Conservation (phyloP, 2,329 filamentous ascomycete species). For the Aspergillus niger region DNA sequence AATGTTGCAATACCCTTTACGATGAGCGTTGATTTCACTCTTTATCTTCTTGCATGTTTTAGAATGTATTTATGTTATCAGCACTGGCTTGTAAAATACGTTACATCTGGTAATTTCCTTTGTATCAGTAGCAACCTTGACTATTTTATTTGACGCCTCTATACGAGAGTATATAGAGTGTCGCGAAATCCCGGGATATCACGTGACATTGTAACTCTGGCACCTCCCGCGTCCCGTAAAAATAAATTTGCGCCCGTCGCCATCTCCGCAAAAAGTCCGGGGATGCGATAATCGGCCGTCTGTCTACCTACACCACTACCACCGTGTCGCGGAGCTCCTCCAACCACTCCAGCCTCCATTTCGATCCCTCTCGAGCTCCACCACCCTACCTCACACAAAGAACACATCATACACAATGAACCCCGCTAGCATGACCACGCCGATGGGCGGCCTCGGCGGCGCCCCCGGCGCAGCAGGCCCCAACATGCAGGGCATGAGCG, state of each 20-base stretch:
- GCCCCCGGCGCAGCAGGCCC: slow-evolving; percentile 25
- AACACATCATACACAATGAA: slow-evolving; percentile 31
- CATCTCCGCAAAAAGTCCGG: slow-evolving; percentile 33
- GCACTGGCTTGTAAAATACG: not conserved
- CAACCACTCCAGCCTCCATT: not conserved
- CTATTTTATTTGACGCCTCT: too few species aligned
- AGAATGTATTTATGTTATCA: not conserved
- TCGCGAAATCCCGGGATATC: slow-evolving; percentile 6
- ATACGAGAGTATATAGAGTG: too few species aligned
- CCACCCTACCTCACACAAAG: not conserved
- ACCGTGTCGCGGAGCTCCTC: not conserved
- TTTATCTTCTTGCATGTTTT: slow-evolving; percentile 14
- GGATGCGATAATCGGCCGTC: slow-evolving; percentile 5
- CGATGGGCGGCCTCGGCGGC: slow-evolving; percentile 32
- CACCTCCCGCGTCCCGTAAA: slow-evolving; percentile 24
- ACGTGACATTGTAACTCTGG: slow-evolving; percentile 28
- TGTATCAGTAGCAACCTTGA: too few species aligned
- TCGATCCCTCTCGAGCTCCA: not conserved
- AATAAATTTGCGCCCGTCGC: slow-evolving; percentile 35
- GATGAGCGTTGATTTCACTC: slow-evolving; percentile 31
- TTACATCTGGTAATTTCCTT: not conserved
- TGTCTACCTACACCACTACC: not conserved
- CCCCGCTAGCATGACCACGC: slow-evolving; percentile 37
- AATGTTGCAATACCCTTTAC: slow-evolving; percentile 31
- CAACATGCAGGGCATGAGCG: slow-evolving; percentile 43